These are phyloP conservation scores for Rhizoclosmatium globosum DNA, from an alignment of 192 early-diverging fungal species.

Conservation along the genomic window DNA sequence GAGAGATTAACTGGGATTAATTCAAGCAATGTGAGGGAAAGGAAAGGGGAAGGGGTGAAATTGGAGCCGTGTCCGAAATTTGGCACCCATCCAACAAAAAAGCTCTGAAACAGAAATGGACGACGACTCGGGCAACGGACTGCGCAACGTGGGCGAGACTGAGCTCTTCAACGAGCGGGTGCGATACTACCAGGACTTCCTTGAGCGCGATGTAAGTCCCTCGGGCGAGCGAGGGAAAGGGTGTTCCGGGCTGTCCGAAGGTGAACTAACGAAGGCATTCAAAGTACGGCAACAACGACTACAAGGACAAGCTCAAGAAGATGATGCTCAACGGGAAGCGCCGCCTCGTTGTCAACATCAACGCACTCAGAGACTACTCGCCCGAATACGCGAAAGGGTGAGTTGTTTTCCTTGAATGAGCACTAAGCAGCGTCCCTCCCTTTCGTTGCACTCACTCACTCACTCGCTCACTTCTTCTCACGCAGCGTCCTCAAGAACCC, in stretches of 20 bases:
- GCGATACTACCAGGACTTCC: conserved; percentile 61
- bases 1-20: neutral
- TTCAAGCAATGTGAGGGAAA: neutral
- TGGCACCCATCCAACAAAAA: neutral
- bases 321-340: conserved; percentile 54
- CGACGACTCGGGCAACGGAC: neutral
- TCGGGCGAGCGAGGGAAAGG: neutral
- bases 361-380: conserved; percentile 84
- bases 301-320: conserved; percentile 60
- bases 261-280: neutral
- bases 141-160: conserved; percentile 46
- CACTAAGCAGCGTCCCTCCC: neutral
- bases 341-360: conserved; percentile 88
- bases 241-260: neutral
- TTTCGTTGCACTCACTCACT: conserved; percentile 7
- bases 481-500: conserved; percentile 74
- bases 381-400: conserved; percentile 78
- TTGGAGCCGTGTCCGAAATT: neutral
- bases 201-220: conserved; percentile 56
- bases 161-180: conserved; percentile 62
- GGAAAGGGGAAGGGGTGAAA: neutral
- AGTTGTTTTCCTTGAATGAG: neutral
- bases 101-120: conserved; percentile 4
- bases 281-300: conserved; percentile 64
- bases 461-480: conserved; percentile 7